Evolutionary conservation across 768 basidiomycete species (phyloP).

Genomic region (Hemileccinum impolitum): DNA sequence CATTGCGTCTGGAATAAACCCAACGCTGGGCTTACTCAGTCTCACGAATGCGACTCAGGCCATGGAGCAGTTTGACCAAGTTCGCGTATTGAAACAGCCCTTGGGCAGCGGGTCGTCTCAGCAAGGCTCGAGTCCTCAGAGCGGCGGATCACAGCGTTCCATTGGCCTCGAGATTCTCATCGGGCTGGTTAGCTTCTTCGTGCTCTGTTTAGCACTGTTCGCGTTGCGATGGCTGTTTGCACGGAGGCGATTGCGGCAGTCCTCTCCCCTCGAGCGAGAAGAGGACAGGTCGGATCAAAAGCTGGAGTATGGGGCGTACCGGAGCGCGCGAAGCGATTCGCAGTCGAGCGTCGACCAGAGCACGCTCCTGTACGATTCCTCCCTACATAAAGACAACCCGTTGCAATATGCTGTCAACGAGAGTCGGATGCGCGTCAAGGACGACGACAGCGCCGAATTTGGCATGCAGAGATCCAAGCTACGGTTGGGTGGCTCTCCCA

Average conservation of each 20-base stretch:
- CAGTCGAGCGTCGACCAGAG: conserved; percentile 28
- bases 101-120: conserved; percentile 30
- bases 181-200: conserved; percentile 57
- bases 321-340: conserved; percentile 29
- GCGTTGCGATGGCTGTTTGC: conserved; percentile 48
- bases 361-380: conserved; percentile 35
- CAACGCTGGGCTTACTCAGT: conserved; percentile 57
- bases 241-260: conserved; percentile 34
- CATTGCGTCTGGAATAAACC: conserved; percentile 22
- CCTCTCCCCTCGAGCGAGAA: conserved; percentile 8
- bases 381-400: conserved; percentile 33
- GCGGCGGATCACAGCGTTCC: conserved; percentile 39
- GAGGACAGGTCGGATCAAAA: conserved; percentile 13
- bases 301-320: conserved; percentile 30
- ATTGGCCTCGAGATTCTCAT: conserved; percentile 65
- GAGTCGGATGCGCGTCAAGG: conserved; percentile 26
- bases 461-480: conserved; percentile 6
- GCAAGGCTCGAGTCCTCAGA: conserved; percentile 5
- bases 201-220: conserved; percentile 52
- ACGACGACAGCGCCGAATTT: conserved; percentile 9
- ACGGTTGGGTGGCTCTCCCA: not conserved
- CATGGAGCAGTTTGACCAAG: conserved; percentile 62
- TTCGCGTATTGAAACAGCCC: conserved; percentile 64
- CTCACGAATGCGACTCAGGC: conserved; percentile 64
- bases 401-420: conserved; percentile 35